A percentile compares a stretch with the other conserved stretches of the same genome.
These are phyloP conservation scores for Wolfiporia cocos DNA, from an alignment of 1,284 basidiomycete genomes.

Conservation along the genomic window DNA sequence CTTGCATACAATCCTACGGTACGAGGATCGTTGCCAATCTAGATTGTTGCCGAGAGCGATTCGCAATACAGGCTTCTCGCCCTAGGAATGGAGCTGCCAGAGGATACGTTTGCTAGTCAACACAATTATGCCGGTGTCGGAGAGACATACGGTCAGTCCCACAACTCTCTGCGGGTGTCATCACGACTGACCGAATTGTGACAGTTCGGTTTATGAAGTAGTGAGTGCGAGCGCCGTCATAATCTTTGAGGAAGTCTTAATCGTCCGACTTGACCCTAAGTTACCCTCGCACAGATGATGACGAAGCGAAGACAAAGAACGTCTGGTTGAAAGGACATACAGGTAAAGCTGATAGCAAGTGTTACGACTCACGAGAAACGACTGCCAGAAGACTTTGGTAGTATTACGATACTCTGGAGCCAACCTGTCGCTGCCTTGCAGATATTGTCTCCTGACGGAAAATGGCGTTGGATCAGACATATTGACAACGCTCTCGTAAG, in stretches of 20 bases:
- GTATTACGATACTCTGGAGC: conserved; percentile 49
- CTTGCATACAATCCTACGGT: conserved; percentile 21
- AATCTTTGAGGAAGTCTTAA: too few relatives aligned
- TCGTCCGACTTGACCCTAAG: too few relatives aligned
- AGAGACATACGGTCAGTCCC: too few relatives aligned
- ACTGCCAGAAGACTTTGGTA: conserved; percentile 41
- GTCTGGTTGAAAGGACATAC: conserved; percentile 58
- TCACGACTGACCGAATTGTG: background rate
- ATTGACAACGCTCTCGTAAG: conserved; percentile 46
- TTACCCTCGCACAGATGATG: too few relatives aligned
- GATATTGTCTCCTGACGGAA: conserved; percentile 42
- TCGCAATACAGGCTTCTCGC: conserved; percentile 17
- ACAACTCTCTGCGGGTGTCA: conserved; percentile 2
- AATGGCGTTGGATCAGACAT: conserved; percentile 55
- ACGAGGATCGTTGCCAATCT: conserved; percentile 3
- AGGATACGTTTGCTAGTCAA: conserved; percentile 28
- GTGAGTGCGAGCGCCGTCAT: conserved; percentile 19
- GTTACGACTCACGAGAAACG: conserved; percentile 5
- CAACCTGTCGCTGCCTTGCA: conserved; percentile 55
- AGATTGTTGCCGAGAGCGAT: conserved; percentile 2
- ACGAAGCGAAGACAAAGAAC: conserved; percentile 39
- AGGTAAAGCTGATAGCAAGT: conserved; percentile 23
- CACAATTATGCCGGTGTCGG: conserved; percentile 33
- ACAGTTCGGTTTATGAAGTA: conserved; percentile 54
- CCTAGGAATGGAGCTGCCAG: conserved; percentile 21